These are phyloP conservation scores for Hondaea fermentalgiana DNA, from an alignment of 108 stramenopile species.

Conservation along the genomic window DNA sequence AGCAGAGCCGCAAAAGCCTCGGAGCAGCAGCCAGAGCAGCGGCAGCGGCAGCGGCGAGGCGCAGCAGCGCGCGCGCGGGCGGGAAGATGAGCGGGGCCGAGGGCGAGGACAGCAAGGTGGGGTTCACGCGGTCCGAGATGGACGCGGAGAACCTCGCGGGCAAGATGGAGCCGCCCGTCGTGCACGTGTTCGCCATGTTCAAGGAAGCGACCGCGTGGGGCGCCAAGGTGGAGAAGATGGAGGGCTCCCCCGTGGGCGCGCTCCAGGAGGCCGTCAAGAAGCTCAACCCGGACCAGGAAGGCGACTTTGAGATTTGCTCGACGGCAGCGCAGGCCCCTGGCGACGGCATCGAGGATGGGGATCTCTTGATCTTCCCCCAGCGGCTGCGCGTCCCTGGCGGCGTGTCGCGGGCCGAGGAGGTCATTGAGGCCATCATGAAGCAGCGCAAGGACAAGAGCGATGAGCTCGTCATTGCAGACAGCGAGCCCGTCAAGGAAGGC, in stretches of 20 bases:
- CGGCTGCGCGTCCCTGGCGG: background rate
- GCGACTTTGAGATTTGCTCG: background rate
- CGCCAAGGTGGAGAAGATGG: background rate
- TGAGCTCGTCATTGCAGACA: background rate
- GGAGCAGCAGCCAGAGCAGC: too few species aligned
- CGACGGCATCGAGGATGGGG: background rate
- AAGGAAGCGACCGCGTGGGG: background rate
- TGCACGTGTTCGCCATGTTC: background rate
- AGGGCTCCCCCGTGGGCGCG: background rate
- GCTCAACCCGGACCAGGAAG: background rate
- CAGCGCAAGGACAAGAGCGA: background rate
- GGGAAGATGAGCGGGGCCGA: background rate
- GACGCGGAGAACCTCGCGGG: background rate
- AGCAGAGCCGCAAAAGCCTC: too few species aligned
- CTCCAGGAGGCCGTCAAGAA: background rate
- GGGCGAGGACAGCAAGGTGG: background rate
- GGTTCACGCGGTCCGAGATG: background rate
- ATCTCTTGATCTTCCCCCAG: background rate
- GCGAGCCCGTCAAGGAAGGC: background rate
- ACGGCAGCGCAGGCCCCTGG: background rate
- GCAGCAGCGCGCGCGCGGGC: too few species aligned
- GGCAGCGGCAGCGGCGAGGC: too few species aligned
- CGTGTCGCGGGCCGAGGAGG: background rate
- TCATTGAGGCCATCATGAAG: background rate
- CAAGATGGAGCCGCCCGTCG: background rate